phyloP scores from a whole-genome alignment of 441 rosid species.

The Erodium chrysanthum region DNA sequence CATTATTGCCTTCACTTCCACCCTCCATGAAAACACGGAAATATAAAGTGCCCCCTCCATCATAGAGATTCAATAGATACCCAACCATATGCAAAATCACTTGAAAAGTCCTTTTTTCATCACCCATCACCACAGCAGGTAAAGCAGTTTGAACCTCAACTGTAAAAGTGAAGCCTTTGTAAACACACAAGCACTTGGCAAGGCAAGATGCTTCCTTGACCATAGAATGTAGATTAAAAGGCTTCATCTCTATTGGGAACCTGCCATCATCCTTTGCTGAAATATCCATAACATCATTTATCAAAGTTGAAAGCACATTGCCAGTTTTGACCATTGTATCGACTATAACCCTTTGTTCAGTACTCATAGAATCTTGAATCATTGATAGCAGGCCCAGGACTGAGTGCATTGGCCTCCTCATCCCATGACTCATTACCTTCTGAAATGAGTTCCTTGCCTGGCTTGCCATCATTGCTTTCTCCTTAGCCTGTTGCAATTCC shows the following conservation, averaged over 20 bases:
- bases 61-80: conserved; percentile 43
- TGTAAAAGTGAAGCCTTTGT: conserved; percentile 44
- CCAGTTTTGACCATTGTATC: conserved; percentile 49
- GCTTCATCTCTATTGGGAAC: conserved; percentile 38
- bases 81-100: conserved; percentile 71
- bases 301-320: conserved; percentile 47
- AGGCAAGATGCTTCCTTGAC: conserved; percentile 61
- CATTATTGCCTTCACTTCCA: conserved; percentile 31
- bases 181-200: conserved; percentile 48
- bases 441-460: conserved; percentile 64
- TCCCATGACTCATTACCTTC: conserved; percentile 69
- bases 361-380: conserved; percentile 38
- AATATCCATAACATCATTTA: conserved; percentile 55
- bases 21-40: conserved; percentile 37
- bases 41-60: conserved; percentile 32
- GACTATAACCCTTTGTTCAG: conserved; percentile 42
- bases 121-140: conserved; percentile 58
- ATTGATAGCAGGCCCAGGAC: conserved; percentile 59
- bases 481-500: conserved; percentile 46
- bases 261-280: conserved; percentile 48
- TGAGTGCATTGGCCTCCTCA: conserved; percentile 73
- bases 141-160: conserved; percentile 43
- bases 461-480: conserved; percentile 67
- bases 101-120: conserved; percentile 60
- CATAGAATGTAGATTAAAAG: conserved; percentile 49